Evolutionary conservation across 441 rosid genomes (phyloP), one percentile per base, ranked within the genome.

Genomic region (Omphalea diandra): DNA sequence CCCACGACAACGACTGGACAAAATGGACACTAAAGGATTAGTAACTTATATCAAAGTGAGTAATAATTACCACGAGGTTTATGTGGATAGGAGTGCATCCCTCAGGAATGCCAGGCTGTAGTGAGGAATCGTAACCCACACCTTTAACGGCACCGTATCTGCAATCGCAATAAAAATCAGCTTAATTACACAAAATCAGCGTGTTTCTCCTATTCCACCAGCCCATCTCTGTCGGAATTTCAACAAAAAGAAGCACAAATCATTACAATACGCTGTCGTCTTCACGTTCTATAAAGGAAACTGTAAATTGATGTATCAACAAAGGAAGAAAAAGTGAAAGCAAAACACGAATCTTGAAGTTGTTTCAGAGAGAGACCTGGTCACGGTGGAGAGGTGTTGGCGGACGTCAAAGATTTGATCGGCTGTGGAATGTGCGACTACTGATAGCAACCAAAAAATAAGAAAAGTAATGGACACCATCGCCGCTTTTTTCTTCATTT

Each of bases 31-130:
- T 26, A 7, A 35, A 63, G 6, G 65, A 12, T 33, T 57, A 18
- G 15, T 35, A 58, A 47, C 40, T 5, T 14, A 32, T 20, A 69
- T 7, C 33, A 49, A 49, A 53, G 35, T 63, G 35, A 47, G 20
- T 2, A 47, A 10, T 70, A 50, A 73, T 81, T 87, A 94, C 98
- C 94, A 94, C 96, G 8, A 94, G 91, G 77, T 90, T 94, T 65
- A 94, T 71, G 82, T 92, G 98, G 15, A 92, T 82, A 54, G 97
- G 96, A 72, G 77, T 76, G 76, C 99, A 94, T 27, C 85, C 90
- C 65, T 77, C 68, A 3, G 91, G 90, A 57, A 87, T 67, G 58
- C 74, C 63, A 31, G 90, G 80, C 5, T 80, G 80, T 18, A 73
- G 72, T 33, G 78, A 84, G 44, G 78, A 72, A 50, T 18, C 5